Conservation (phyloP, 345 rosid genomes). For the Eucalyptus tenuipes region DNA sequence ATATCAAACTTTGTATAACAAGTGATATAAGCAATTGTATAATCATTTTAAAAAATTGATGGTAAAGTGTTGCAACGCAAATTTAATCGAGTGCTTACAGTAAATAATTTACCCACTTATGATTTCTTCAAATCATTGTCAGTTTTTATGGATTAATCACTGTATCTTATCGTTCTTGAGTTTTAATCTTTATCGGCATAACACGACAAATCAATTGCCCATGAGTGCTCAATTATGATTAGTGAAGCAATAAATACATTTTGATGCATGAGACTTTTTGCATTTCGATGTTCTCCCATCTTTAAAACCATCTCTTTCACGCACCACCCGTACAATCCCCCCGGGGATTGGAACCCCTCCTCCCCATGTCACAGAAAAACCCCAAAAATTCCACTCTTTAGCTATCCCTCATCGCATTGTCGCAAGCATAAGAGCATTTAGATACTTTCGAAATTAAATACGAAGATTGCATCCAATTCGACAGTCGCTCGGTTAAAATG, state of each 20-base stretch:
- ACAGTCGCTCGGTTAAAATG: not conserved
- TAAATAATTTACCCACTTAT: not conserved
- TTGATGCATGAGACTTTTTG: not conserved
- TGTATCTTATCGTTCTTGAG: not conserved
- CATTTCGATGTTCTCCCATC: not conserved
- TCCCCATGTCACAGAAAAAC: not conserved
- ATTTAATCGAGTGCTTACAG: not conserved
- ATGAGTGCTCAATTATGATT: not conserved
- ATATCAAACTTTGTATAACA: not conserved
- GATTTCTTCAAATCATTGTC: not conserved
- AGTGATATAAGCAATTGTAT: not conserved
- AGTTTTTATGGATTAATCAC: not conserved
- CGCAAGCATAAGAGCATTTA: not conserved
- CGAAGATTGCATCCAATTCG: not conserved
- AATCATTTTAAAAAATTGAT: not conserved
- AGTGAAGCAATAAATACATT: not conserved
- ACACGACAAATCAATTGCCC: not conserved
- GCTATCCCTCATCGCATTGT: not conserved
- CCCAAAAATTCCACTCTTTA: not conserved
- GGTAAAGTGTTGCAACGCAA: not conserved
- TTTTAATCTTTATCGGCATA: not conserved
- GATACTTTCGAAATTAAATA: not conserved
- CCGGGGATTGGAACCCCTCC: not conserved
- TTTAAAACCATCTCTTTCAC: not conserved
- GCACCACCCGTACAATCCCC: not conserved